Evolutionary conservation across 129 eudicot genomes (phyloP), one percentile per base, ranked within the genome.

Genomic region (Chrysanthemum makinoi): DNA sequence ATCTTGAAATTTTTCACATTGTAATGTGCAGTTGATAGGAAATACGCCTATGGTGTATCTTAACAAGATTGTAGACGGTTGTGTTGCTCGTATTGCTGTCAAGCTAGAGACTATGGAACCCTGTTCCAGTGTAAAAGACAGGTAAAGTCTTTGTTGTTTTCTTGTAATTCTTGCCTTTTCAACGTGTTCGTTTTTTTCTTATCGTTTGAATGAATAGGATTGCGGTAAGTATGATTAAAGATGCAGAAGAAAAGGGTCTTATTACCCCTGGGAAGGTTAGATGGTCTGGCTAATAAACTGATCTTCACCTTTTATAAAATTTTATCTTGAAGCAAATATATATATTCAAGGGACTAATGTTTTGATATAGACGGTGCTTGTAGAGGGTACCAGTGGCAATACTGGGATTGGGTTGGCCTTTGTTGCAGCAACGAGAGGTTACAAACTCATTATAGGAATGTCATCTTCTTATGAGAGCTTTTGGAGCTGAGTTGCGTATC

Each of bases 321-420:
- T 26, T 49, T 49, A 4, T 71, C 8, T 65, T 55, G 55, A 56
- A 46, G 57, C 47, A 48, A 47, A 58, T 53, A 0, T 2, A 0
- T 2, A 4, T 65, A 12, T 48, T 46, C 6, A n/a, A 26, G 1
- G 26, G 7, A 39, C 11, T 26, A 15, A 20, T 64, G 15, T 60
- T 61, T 47, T 49, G 28, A n/a, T 49, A 30, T 68, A 89, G 96
- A 79, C 89, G 7, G 84, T 83, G 20, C 87, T 89, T 22, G 56
- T 90, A 17, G 96, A 90, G 78, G 77, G 62, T 28, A 87, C 91
- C 16, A 74, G 89, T 49, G 96, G 96, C 46, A 90, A 88, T 63
- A 86, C 90, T 11, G 96, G 96, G 15, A 89, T 89, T 43, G 96
- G 92, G 62, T 80, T 89, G 68, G 96, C 90, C 30, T 86, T 73